These are phyloP conservation scores for Pleurotus eryngii DNA, from an alignment of 768 basidiomycete genomes.

Conservation along the genomic window DNA sequence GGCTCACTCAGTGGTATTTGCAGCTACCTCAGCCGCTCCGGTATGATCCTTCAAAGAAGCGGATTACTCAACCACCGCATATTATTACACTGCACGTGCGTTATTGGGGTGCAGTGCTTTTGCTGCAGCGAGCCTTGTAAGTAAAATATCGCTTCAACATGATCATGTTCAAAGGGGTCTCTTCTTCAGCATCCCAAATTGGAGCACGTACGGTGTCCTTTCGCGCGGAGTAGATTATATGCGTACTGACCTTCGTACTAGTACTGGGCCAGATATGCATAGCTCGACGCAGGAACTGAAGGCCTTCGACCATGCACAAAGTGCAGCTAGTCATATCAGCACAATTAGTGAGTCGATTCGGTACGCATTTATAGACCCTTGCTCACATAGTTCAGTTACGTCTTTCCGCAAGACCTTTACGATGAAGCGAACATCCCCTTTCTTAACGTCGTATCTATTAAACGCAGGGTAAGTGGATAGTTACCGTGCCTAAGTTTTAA, in stretches of 20 bases:
- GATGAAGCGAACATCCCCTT: slow-evolving; percentile 57
- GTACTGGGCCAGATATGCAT: slow-evolving; percentile 40
- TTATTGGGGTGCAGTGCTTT: slow-evolving; percentile 72
- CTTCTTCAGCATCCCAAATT: slow-evolving; percentile 61
- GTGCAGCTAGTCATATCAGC: slow-evolving; percentile 69
- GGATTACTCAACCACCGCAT: slow-evolving; percentile 56
- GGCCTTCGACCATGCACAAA: slow-evolving; percentile 73
- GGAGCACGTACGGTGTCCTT: slow-evolving; percentile 50
- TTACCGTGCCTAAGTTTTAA: slow-evolving; percentile 1
- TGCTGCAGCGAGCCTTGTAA: slow-evolving; percentile 79
- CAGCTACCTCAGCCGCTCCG: slow-evolving; percentile 61
- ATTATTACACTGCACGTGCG: slow-evolving; percentile 68
- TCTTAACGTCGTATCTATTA: slow-evolving; percentile 67
- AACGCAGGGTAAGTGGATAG: slow-evolving; percentile 58
- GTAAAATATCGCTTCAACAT: slow-evolving; percentile 25
- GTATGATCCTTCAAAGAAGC: slow-evolving; percentile 54
- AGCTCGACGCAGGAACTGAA: slow-evolving; percentile 50
- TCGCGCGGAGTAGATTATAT: not conserved
- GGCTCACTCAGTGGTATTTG: slow-evolving; percentile 73
- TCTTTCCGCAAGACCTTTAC: slow-evolving; percentile 60
- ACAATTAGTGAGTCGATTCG: slow-evolving; percentile 47
- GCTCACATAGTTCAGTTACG: slow-evolving; percentile 40
- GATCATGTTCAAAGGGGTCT: slow-evolving; percentile 1
- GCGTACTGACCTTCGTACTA: slow-evolving; percentile 15
- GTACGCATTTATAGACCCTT: not conserved